Evolutionary conservation across 306 rosid genomes (phyloP), one percentile per base, ranked within the genome.

Genomic region (Cicer pinnatifidum): DNA sequence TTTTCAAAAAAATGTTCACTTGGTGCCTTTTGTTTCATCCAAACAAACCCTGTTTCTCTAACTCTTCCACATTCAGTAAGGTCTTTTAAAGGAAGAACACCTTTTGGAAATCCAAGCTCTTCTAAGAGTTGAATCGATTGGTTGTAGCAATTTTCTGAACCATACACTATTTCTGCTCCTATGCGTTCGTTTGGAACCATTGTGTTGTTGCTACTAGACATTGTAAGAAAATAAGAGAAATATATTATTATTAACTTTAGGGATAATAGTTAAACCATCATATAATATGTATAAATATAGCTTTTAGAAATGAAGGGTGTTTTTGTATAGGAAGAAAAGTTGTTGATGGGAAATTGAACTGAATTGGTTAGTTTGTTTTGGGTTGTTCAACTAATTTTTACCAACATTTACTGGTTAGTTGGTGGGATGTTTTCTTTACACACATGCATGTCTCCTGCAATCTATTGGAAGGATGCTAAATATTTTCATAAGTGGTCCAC

Each of bases 21-120:
- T 0, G 97, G 90, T 0, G 56, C 79, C 77, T 81, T 89, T 10
- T 83, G 92, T 67, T 79, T 89, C 96, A 89, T 92, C 97, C 97
- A 92, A 54, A 92, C 91, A 54, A 88, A 92, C 46, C 97, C 97
- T 0, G 93, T 92, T 70, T 89, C 96, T 43, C 71, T 54, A 16
- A 86, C 90, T 12, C 92, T 78, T 1, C 97, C 97, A 50, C 93
- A 89, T 80, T 89, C 96, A 54, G 67, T 88, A 6, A 92, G 79
- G 16, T 89, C 90, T 6, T 85, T 60, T 67, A 92, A 23, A 0
- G 96, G 92, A 51, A 92, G 86, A 5, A 92, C 97, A 1, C 96
- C 97, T 9, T 20, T 72, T 0, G 97, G 93, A 46, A 92, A 92
- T 1, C 97, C 96, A 0, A 92, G 59, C 78, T 92, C 97, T 47